Evolutionary conservation across 2,329 filamentous ascomycete species (phyloP), one percentile per base, ranked within the genome.

Genomic region (Penicillium brasilianum): DNA sequence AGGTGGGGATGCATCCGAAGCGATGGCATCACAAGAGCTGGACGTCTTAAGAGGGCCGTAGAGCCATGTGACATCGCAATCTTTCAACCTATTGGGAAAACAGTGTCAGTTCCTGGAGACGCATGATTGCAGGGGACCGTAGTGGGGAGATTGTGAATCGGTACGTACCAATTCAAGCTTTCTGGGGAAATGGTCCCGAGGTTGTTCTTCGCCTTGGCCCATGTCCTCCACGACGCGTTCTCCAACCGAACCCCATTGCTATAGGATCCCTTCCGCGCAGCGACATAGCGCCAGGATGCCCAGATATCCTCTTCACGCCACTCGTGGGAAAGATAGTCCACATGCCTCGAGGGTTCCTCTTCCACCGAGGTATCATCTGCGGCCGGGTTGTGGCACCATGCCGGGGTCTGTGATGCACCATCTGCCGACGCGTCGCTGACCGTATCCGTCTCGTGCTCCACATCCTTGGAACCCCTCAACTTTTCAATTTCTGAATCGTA

Each of bases 231-330:
- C 0, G 93, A 97, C 3, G 95, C 95, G 77, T 99, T 98, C 77
- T 98, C 95, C 32, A 98, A 79, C 53, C 95, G 85, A 36, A 88
- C 89, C 37, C 90, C 87, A 75, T 97, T 94, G 69, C 87, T 88
- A 66, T 96, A 96, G 56, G 91, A 86, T 61, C 87, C 88, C 69
- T 90, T 85, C 71, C 92, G 90, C 30, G 90, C 89, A 16, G 93
- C 88, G 69, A 98, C 92, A 74, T 96, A 95, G 73, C 93, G 89
- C 95, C 95, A 98, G 1, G 94, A 97, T 6, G 91, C 90, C 93
- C 93, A 98, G 28, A 98, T 96, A 77, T 99, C 94, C 76, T 98
- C 93, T 77, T 97, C 93, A 65, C 86, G 88, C 92, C 94, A 97
- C 63, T 94, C 88, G 73, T 98, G 91, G 18, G 93, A 96, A 50